These are phyloP conservation scores for Melaleuca alternifolia DNA, from an alignment of 345 rosid species.

Conservation along the genomic window DNA sequence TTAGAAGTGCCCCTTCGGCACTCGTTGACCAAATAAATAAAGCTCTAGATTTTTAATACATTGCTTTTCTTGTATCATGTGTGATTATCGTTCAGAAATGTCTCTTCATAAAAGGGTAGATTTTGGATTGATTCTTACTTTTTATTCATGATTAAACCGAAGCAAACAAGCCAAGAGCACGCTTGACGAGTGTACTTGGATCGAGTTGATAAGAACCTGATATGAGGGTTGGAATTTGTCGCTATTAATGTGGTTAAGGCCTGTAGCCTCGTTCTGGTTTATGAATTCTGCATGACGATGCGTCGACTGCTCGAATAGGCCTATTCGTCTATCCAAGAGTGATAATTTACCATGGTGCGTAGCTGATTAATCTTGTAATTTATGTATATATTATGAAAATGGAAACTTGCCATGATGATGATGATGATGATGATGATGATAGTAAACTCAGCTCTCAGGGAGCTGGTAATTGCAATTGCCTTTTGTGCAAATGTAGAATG, in stretches of 20 bases:
- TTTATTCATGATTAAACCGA: neutral
- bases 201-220: neutral
- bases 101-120: neutral
- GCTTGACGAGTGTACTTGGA: neutral
- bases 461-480: neutral
- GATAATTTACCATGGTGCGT: neutral
- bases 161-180: neutral
- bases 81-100: neutral
- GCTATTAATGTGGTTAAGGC: neutral
- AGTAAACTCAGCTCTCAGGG: neutral
- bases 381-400: neutral
- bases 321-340: neutral
- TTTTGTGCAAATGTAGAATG: neutral
- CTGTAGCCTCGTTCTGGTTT: neutral
- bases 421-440: too few relatives aligned
- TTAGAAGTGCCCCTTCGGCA: neutral
- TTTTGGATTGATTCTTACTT: neutral
- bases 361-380: neutral
- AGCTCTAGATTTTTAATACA: neutral
- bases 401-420: neutral
- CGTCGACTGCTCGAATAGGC: neutral
- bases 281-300: neutral
- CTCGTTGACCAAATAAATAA: neutral
- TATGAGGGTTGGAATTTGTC: neutral
- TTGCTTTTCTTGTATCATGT: neutral